phyloP scores from a whole-genome alignment of 495 filamentous ascomycete genomes.

The Aspergillus wentii region DNA sequence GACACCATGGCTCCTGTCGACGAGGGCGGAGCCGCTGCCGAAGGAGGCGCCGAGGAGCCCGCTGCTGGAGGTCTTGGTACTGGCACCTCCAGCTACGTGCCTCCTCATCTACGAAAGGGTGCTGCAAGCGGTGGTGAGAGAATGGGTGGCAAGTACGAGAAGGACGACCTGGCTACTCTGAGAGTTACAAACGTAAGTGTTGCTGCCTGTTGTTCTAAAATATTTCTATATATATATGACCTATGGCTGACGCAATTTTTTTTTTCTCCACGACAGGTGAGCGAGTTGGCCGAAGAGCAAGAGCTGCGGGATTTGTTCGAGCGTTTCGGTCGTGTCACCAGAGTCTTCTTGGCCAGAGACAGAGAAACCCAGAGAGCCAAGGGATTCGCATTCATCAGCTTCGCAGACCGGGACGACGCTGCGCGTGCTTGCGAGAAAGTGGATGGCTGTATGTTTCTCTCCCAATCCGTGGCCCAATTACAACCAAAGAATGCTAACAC shows the following conservation, averaged over 20 bases:
- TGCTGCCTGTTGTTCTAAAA: conserved; percentile 1
- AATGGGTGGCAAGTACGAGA: conserved; percentile 92
- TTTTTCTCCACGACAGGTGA: conserved; percentile 56
- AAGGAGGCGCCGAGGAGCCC: conserved; percentile 42
- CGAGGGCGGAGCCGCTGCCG: conserved; percentile 51
- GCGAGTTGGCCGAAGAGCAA: conserved; percentile 91
- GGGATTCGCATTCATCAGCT: conserved; percentile 98
- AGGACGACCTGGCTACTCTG: conserved; percentile 93
- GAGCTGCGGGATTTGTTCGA: conserved; percentile 97
- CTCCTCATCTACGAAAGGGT: conserved; percentile 81
- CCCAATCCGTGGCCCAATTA: conserved; percentile 1
- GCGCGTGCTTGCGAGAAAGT: conserved; percentile 92
- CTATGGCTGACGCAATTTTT: conserved; percentile 5
- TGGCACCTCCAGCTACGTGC: conserved; percentile 79
- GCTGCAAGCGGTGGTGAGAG: conserved; percentile 66
- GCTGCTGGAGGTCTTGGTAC: conserved; percentile 56
- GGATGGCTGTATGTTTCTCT: conserved; percentile 73
- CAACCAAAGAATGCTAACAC: conserved; percentile 16
- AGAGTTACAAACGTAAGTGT: conserved; percentile 90
- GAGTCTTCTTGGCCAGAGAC: conserved; percentile 96
- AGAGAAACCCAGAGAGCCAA: conserved; percentile 91
- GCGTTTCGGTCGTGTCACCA: conserved; percentile 90
- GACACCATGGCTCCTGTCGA: conserved; percentile 76
- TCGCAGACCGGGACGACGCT: conserved; percentile 82
- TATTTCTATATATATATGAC: neutral